A percentile compares a stretch with the other conserved stretches of the same genome.
Conservation (phyloP, 2,329 filamentous ascomycete species). For the Aspergillus sojae region DNA sequence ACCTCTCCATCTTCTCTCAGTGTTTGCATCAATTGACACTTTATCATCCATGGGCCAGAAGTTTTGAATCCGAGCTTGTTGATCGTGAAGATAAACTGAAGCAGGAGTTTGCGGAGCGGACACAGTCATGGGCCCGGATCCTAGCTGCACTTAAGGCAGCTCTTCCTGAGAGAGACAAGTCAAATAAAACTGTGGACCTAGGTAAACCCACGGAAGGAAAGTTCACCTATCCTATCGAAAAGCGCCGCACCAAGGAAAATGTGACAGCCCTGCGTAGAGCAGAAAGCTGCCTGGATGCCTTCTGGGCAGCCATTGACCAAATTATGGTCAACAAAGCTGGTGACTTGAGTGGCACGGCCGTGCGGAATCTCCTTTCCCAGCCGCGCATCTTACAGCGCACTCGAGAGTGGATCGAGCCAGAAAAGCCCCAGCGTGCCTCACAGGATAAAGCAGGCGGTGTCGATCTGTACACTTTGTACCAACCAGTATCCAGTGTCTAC, state of each 20-base stretch:
- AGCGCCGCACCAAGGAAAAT: constrained; percentile 51
- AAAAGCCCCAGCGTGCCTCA: background rate
- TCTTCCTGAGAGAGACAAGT: background rate
- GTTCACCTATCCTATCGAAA: constrained; percentile 54
- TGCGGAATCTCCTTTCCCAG: constrained; percentile 29
- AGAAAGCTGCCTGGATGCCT: constrained; percentile 52
- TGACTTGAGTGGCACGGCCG: constrained; percentile 29
- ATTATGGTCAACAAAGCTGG: constrained; percentile 16
- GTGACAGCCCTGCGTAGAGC: constrained; percentile 49
- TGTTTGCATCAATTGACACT: constrained; percentile 49
- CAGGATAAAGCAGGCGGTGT: no score
- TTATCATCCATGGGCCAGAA: constrained; percentile 54
- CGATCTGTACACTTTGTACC: background rate
- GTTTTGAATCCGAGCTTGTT: constrained; percentile 38
- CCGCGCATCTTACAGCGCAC: constrained; percentile 52
- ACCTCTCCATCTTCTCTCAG: constrained; percentile 51
- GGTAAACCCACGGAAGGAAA: constrained; percentile 36
- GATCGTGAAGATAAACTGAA: constrained; percentile 15
- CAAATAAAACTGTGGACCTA: constrained; percentile 12
- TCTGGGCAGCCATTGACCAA: constrained; percentile 47
- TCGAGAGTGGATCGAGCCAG: constrained; percentile 50
- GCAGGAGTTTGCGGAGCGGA: background rate
- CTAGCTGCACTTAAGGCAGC: no score
- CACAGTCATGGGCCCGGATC: background rate
- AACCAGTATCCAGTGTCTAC: background rate